A percentile compares a stretch with the other conserved stretches of the same genome.
Evolutionary conservation across 2,329 filamentous ascomycete species (phyloP).

Genomic region (Thielaviopsis euricoi): DNA sequence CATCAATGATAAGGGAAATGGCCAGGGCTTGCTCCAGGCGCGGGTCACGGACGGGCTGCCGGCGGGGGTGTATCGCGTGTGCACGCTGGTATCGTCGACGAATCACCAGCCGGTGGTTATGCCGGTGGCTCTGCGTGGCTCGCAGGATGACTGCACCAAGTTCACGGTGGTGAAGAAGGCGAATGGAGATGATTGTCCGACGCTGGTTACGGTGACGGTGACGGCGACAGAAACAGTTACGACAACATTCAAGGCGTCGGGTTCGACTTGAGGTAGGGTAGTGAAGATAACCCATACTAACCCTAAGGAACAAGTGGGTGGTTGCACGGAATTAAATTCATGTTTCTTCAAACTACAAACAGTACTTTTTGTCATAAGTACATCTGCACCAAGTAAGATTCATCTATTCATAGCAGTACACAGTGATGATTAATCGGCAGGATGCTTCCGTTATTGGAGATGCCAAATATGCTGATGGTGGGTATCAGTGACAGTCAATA

Average conservation of each 20-base stretch:
- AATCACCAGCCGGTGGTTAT: slow-evolving; percentile 42
- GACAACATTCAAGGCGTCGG: not conserved
- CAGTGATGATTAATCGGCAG: not conserved
- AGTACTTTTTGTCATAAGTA: no score
- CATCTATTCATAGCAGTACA: not conserved
- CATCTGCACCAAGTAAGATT: not conserved
- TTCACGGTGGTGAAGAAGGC: slow-evolving; percentile 24
- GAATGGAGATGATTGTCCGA: not conserved
- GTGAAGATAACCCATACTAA: not conserved
- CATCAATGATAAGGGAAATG: slow-evolving; percentile 34
- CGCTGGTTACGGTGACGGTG: slow-evolving; percentile 1
- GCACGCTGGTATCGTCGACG: slow-evolving; percentile 31
- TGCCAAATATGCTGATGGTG: no score
- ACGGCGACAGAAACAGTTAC: not conserved
- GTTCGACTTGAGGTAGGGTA: not conserved
- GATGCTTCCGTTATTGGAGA: not conserved
- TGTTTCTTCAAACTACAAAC: no score
- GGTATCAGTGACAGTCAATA: no score
- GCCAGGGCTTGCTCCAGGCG: slow-evolving; percentile 27
- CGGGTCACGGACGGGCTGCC: slow-evolving; percentile 29
- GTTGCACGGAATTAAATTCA: not conserved
- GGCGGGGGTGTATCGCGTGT: slow-evolving; percentile 31
- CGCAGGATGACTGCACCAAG: slow-evolving; percentile 35
- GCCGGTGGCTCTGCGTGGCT: slow-evolving; percentile 37
- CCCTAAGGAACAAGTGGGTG: not conserved